phyloP scores from a whole-genome alignment of 2,329 filamentous ascomycete species.

The Chaetomium olivaceum region DNA sequence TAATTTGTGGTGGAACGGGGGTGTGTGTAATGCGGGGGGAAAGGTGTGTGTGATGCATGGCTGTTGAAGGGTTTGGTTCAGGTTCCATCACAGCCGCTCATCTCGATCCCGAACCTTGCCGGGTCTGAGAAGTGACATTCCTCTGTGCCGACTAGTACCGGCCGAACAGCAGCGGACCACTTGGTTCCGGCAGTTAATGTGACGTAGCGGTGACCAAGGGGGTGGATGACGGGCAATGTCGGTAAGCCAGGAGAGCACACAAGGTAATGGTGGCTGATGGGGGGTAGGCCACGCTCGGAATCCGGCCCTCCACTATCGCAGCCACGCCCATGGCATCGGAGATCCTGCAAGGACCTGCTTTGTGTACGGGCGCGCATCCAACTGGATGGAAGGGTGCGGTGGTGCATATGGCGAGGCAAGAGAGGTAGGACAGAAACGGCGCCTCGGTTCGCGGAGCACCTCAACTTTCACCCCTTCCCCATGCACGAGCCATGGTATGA shows the following conservation, averaged over 20 bases:
- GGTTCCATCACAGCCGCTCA: not conserved
- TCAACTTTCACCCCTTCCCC: not conserved
- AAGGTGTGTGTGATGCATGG: not conserved
- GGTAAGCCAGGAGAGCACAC: constrained; percentile 1
- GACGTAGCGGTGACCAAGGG: not conserved
- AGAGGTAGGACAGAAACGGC: constrained; percentile 20
- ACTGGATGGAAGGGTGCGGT: not conserved
- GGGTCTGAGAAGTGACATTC: constrained; percentile 12
- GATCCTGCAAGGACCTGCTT: constrained; percentile 30
- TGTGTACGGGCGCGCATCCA: constrained; percentile 10
- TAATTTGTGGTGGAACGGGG: not conserved
- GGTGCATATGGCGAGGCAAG: constrained; percentile 9
- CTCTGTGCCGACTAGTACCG: not conserved
- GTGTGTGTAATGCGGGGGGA: not conserved
- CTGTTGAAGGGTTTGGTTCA: not conserved
- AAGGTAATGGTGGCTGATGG: not conserved
- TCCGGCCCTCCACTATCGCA: constrained; percentile 14
- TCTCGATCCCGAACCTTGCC: constrained; percentile 3
- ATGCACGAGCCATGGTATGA: not conserved
- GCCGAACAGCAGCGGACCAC: constrained; percentile 5
- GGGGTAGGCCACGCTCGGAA: constrained; percentile 9
- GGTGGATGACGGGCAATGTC: not conserved
- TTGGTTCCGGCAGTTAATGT: constrained; percentile 8
- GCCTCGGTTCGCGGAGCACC: constrained; percentile 8
- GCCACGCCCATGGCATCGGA: constrained; percentile 22